Conservation (phyloP, 345 rosid species). For the Aquilaria sinensis region DNA sequence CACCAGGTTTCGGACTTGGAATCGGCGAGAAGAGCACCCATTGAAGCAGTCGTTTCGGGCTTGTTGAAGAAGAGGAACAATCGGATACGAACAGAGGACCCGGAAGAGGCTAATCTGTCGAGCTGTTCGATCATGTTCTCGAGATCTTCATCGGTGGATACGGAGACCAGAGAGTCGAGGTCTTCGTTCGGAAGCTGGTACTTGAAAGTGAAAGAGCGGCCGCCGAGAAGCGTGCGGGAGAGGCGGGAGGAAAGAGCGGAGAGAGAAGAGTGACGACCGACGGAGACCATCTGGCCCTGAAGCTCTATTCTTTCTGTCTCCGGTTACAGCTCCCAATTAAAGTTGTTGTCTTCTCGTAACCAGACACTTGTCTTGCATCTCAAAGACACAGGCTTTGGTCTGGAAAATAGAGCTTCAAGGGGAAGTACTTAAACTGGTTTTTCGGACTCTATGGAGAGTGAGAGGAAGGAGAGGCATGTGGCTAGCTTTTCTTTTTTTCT, state of each 20-base stretch:
- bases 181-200: conserved; percentile 89
- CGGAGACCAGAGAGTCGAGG: conserved; percentile 73
- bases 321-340: conserved; percentile 1
- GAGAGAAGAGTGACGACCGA: conserved; percentile 61
- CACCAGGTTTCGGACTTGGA: conserved; percentile 83
- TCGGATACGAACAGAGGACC: conserved; percentile 43
- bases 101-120: conserved; percentile 38
- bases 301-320: neutral
- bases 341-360: conserved; percentile 20
- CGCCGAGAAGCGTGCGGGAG: conserved; percentile 56
- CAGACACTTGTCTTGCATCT: conserved; percentile 1
- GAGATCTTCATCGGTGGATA: conserved; percentile 79
- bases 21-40: conserved; percentile 64
- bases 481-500: no score
- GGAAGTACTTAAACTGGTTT: conserved; percentile 10
- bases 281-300: conserved; percentile 15
- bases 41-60: conserved; percentile 68
- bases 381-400: conserved; percentile 15
- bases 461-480: conserved; percentile 11
- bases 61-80: conserved; percentile 61
- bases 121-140: conserved; percentile 81
- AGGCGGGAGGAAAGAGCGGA: conserved; percentile 44
- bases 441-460: conserved; percentile 13
- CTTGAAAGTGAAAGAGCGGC: conserved; percentile 66
- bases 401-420: conserved; percentile 10